A percentile compares a stretch with the other conserved stretches of the same genome.
Conservation (phyloP, 768 basidiomycete genomes). For the Mycena alexandri region DNA sequence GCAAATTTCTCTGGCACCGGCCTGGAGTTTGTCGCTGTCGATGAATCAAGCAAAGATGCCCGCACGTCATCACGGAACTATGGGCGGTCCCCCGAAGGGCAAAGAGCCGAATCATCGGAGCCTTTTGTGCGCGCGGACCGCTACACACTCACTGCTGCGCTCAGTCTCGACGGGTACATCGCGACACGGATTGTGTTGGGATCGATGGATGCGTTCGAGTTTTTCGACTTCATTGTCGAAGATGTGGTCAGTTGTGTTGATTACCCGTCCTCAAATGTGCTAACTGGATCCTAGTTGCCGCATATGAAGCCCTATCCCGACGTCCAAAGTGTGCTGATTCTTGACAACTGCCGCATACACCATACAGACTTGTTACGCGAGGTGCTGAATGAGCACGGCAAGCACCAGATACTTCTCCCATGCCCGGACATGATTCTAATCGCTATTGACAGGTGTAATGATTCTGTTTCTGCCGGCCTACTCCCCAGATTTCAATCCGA, state of each 20-base stretch:
- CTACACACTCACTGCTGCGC: constrained; percentile 3
- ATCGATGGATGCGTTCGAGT: constrained; percentile 3
- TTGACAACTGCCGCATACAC: not conserved
- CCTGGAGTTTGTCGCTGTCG: not conserved
- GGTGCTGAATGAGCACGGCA: too few relatives aligned
- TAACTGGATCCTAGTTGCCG: too few relatives aligned
- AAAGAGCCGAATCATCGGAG: not conserved
- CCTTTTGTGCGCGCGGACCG: not conserved
- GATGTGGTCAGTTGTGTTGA: too few relatives aligned
- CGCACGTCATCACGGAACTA: not conserved
- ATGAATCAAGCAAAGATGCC: too few relatives aligned
- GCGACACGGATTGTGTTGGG: too few relatives aligned
- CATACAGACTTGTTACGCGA: not conserved
- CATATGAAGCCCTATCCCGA: constrained; percentile 1
- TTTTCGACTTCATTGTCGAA: too few relatives aligned
- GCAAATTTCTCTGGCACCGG: not conserved
- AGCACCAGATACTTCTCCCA: too few relatives aligned
- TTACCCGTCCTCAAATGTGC: too few relatives aligned
- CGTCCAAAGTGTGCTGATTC: not conserved
- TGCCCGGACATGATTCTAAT: too few relatives aligned
- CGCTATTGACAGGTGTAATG: too few relatives aligned
- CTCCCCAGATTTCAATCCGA: too few relatives aligned
- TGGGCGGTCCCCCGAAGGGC: not conserved
- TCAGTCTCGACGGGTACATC: not conserved
- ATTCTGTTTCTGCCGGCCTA: too few relatives aligned